A percentile compares a stretch with the other conserved stretches of the same genome.
Evolutionary conservation across 768 basidiomycete genomes (phyloP).

Genomic region (Podaxis carcinomalis): DNA sequence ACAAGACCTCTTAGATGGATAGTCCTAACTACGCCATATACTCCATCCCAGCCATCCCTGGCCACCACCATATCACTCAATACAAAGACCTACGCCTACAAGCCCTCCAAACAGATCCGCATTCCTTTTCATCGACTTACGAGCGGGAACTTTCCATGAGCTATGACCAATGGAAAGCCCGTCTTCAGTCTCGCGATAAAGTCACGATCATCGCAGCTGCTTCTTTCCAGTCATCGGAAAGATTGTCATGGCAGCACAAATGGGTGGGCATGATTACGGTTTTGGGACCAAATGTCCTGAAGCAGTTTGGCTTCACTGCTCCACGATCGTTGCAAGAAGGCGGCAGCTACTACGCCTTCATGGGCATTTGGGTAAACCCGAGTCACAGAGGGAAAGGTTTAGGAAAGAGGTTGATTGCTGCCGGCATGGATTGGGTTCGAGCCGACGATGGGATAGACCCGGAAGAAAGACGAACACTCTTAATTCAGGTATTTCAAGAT

Average conservation of each 20-base stretch:
- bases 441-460: not conserved
- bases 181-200: slow-evolving; percentile 8
- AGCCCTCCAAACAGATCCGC: not conserved
- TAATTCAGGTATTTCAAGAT: not conserved
- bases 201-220: slow-evolving; percentile 6
- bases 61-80: slow-evolving; percentile 6
- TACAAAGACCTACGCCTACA: slow-evolving; percentile 11
- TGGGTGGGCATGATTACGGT: slow-evolving; percentile 11
- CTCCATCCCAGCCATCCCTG: slow-evolving; percentile 3
- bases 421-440: slow-evolving; percentile 4
- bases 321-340: not conserved
- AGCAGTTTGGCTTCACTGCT: not conserved
- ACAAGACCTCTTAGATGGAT: not conserved
- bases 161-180: slow-evolving; percentile 10
- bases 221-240: not conserved
- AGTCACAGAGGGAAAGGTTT: slow-evolving; percentile 4
- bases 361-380: slow-evolving; percentile 7
- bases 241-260: slow-evolving; percentile 3
- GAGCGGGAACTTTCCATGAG: slow-evolving; percentile 3
- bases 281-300: slow-evolving; percentile 1
- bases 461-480: not conserved
- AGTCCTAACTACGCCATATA: not conserved
- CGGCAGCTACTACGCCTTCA: not conserved
- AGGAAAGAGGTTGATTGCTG: slow-evolving; percentile 1
- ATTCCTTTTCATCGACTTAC: slow-evolving; percentile 8